Percentiles rank a stretch among this genome's conserved stretches.
Evolutionary conservation across 768 basidiomycete genomes (phyloP).

Genomic region (Suillus decipiens): DNA sequence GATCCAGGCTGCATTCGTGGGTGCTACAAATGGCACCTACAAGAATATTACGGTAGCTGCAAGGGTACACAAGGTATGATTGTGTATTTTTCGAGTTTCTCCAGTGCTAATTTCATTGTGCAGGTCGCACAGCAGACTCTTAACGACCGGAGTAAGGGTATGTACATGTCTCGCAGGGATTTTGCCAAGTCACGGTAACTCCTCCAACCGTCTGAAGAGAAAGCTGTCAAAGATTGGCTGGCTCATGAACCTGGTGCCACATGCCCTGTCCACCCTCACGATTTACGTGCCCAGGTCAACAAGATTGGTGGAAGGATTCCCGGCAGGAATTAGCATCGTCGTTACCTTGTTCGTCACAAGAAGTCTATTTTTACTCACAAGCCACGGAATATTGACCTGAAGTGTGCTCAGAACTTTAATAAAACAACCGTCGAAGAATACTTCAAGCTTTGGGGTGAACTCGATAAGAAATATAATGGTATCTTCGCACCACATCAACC

Average conservation of each 20-base stretch:
- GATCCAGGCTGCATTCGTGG: no score
- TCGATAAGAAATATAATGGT: no score
- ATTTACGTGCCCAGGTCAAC: neutral
- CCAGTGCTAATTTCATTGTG: neutral
- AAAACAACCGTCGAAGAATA: no score
- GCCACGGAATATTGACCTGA: no score
- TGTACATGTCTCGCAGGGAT: neutral
- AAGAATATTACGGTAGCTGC: neutral
- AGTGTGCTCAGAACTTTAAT: no score
- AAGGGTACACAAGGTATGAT: neutral
- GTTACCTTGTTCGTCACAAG: no score
- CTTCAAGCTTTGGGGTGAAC: no score
- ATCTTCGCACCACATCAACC: no score
- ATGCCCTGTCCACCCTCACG: neutral
- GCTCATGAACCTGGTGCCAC: neutral
- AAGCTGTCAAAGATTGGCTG: neutral
- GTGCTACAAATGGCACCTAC: no score
- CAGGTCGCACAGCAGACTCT: neutral
- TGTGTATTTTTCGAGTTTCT: neutral
- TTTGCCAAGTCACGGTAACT: neutral
- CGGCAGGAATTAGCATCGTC: no score
- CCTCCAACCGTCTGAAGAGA: neutral
- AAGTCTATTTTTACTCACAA: no score
- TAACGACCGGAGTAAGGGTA: neutral
- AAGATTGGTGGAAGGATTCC: constrained; percentile 3